phyloP scores from a whole-genome alignment of 768 basidiomycete species.

The Trametes sanguinea region DNA sequence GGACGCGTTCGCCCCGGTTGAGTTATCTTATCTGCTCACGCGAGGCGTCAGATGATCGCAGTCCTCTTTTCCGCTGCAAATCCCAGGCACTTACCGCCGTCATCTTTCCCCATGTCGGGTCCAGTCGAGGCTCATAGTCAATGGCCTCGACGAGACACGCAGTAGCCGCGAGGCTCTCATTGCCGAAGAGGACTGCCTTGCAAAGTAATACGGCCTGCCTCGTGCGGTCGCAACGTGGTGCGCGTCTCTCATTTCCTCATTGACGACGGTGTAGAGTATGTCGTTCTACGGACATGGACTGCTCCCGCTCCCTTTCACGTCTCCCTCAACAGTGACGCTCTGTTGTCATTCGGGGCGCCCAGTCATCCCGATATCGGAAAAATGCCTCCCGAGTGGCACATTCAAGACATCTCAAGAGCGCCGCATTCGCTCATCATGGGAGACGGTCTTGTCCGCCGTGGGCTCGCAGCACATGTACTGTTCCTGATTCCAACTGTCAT shows the following conservation, averaged over 20 bases:
- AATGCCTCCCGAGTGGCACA: neutral
- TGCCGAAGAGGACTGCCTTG: neutral
- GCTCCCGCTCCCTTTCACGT: neutral
- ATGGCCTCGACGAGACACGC: conserved; percentile 7
- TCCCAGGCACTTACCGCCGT: conserved; percentile 9
- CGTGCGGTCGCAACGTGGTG: neutral
- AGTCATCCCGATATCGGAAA: conserved; percentile 5
- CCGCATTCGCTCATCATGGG: neutral
- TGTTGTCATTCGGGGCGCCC: neutral
- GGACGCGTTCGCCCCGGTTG: neutral
- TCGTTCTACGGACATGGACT: neutral
- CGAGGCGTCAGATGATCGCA: conserved; percentile 17
- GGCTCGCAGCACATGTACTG: conserved; percentile 18
- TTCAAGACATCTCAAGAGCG: neutral
- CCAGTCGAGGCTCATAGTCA: neutral
- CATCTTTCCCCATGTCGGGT: neutral
- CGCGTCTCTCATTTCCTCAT: neutral
- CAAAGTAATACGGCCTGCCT: conserved; percentile 1
- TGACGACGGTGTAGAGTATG: neutral
- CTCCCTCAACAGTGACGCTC: neutral
- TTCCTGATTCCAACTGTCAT: conserved; percentile 7
- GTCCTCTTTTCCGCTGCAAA: conserved; percentile 1
- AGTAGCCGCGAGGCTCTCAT: conserved; percentile 7
- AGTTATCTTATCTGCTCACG: conserved; percentile 20
- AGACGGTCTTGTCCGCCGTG: conserved; percentile 15